Conservation (phyloP, 257 asterid species). For the Eustoma russellianum region DNA sequence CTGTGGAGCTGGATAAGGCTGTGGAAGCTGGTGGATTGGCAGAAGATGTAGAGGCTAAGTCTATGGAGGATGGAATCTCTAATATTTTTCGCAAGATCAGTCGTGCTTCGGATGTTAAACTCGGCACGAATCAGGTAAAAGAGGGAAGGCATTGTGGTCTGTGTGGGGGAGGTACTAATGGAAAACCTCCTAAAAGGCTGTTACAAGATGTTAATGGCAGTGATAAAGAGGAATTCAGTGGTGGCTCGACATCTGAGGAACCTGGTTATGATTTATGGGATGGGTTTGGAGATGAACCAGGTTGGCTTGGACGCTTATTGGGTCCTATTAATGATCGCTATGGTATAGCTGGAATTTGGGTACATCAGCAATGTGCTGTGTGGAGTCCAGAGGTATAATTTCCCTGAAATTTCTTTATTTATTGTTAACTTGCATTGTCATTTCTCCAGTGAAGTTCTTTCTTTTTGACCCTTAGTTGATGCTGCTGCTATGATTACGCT, state of each 20-base stretch:
- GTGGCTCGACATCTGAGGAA: conserved; percentile 84
- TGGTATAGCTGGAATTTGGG: conserved; percentile 99
- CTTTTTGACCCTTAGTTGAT: background rate
- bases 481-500: background rate
- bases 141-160: conserved; percentile 91
- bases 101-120: conserved; percentile 21
- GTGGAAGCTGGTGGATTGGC: conserved; percentile 17
- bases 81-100: conserved; percentile 19
- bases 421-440: background rate
- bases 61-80: conserved; percentile 26
- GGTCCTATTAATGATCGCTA: conserved; percentile 94
- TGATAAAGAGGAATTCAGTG: conserved; percentile 76
- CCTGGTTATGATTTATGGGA: conserved; percentile 85
- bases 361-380: conserved; percentile 99
- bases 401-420: conserved; percentile 3
- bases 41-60: conserved; percentile 31
- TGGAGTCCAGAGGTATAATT: conserved; percentile 98
- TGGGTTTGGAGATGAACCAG: conserved; percentile 92
- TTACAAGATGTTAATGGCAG: conserved; percentile 57
- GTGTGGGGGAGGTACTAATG: conserved; percentile 91
- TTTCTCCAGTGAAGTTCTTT: background rate
- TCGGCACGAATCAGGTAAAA: conserved; percentile 46
- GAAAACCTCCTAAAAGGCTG: conserved; percentile 81
- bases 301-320: conserved; percentile 95
- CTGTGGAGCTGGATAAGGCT: conserved; percentile 18